Conservation (phyloP, 2,329 filamentous ascomycete genomes). For the Calonectria ilicicola region DNA sequence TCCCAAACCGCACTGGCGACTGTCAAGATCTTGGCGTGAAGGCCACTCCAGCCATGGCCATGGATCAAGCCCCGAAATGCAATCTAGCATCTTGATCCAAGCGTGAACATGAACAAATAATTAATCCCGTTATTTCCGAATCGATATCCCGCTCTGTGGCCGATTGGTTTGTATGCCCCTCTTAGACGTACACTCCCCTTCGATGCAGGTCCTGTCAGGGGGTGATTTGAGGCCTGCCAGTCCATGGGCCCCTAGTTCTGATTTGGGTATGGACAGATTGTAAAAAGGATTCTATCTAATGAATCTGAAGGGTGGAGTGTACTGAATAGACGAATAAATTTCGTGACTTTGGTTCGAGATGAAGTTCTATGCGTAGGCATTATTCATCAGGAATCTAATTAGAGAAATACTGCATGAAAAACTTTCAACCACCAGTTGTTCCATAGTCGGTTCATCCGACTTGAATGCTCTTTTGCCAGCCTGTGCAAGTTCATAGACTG, state of each 20-base stretch:
- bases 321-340: no score
- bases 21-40: neutral
- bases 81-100: neutral
- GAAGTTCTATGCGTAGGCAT: no score
- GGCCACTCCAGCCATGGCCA: neutral
- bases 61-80: neutral
- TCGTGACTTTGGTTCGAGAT: no score
- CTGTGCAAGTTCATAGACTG: neutral
- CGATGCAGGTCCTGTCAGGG: neutral
- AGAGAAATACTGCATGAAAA: no score
- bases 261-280: neutral
- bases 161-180: neutral
- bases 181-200: neutral
- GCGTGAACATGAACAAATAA: neutral
- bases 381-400: neutral
- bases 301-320: neutral
- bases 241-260: neutral
- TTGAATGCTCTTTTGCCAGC: neutral
- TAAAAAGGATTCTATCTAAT: neutral
- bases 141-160: neutral
- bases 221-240: neutral
- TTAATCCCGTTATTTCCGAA: constrained; percentile 6
- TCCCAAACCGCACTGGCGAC: neutral
- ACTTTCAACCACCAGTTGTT: no score
- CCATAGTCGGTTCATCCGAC: no score